Evolutionary conservation across 139 green algal species (phyloP), one percentile per base, ranked within the genome.

Genomic region (Picochlorum sp.): DNA sequence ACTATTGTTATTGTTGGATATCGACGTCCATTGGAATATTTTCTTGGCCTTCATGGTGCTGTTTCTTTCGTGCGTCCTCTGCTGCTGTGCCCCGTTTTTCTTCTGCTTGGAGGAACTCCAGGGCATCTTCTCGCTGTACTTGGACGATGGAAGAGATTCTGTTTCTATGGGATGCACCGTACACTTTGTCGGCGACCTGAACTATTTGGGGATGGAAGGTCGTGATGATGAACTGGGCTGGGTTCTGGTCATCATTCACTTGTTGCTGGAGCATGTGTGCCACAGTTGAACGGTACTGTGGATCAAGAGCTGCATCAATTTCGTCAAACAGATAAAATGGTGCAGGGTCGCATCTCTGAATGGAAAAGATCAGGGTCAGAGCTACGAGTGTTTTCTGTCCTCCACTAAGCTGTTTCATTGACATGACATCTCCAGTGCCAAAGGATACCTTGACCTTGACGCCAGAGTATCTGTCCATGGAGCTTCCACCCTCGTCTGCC

Each of bases 321-420:
- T 99, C 94, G 68, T 99, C 94, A 68, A 98, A 98, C 18, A 99
- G 79, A 80, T 99, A 97, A 73, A 99, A 99, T 28, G 94, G 94
- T 30, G 92, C 92, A 11, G 93, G 94, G 75, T 99, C 94, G 75
- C 88, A 97, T 38, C 88, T 78, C 76, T 94, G 86, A 71, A 99
- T 99, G 61, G 92, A 86, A 63, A 99, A 97, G 74, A 99, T 98
- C 57, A 99, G 90, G 3, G 94, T 83, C 49, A 99, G 79, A 5
- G 94, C 92, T 18, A 98, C 92, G 55, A 98, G 76, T 23, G 94
- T 98, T 74, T 97, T 97, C 74, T 99, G 94, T 6, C 94, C 94
- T 20, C 94, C 94, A 11, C 74, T 90, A 49, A 99, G 86, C 72
- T 92, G 83, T 79, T 88, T 87, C 75, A 98, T 89, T 6, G 77